A percentile compares a stretch with the other conserved stretches of the same genome.
Evolutionary conservation across 2,329 filamentous ascomycete genomes (phyloP).

Genomic region (Botrytis squamosa): DNA sequence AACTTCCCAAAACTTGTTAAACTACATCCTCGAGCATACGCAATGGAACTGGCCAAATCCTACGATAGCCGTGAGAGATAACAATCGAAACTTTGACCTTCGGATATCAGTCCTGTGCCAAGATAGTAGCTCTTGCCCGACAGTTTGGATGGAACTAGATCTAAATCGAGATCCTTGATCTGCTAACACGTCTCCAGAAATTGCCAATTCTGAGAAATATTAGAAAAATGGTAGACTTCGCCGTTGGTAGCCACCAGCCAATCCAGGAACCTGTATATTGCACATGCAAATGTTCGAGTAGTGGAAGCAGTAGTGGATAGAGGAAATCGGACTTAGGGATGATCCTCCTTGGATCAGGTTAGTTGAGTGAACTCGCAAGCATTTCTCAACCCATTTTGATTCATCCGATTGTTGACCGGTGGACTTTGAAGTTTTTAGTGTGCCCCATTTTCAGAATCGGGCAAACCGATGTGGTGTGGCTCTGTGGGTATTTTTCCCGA

Average conservation of each 20-base stretch:
- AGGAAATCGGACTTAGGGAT: not conserved
- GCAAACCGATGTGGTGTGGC: not conserved
- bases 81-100: not conserved
- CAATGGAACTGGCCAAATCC: not conserved
- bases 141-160: constrained; percentile 6
- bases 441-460: not conserved
- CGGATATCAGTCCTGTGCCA: not conserved
- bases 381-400: not conserved
- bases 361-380: not conserved
- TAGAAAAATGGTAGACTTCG: not conserved
- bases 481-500: not conserved
- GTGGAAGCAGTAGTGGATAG: not conserved
- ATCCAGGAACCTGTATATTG: not conserved
- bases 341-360: not conserved
- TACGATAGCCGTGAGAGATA: not conserved
- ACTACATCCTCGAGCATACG: not conserved
- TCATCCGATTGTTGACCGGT: not conserved
- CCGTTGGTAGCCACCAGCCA: not conserved
- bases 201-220: not conserved
- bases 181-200: not conserved
- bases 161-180: not conserved
- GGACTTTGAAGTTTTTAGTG: not conserved
- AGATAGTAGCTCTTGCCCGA: not conserved
- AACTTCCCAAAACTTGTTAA: not conserved
- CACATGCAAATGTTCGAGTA: not conserved